These are phyloP conservation scores for Colletotrichum sp. DNA, from an alignment of 2,329 filamentous ascomycete species.

Conservation along the genomic window DNA sequence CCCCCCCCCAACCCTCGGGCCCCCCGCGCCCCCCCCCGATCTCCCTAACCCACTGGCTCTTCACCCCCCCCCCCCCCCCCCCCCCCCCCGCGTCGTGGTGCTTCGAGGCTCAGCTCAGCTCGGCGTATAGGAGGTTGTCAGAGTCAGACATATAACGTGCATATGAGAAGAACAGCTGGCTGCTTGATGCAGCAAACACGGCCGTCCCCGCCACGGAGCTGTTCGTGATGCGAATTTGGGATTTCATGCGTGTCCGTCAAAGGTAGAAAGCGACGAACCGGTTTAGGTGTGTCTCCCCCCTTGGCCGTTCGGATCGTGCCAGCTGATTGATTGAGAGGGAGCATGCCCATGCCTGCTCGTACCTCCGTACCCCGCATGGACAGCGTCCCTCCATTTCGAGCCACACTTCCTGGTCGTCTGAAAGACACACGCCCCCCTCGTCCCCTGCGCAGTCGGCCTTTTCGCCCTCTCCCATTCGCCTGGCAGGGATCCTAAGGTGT, in stretches of 20 bases:
- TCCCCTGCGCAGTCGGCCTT: neutral
- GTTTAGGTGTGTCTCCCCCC: neutral
- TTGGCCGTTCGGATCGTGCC: neutral
- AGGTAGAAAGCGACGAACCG: neutral
- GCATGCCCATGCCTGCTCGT: slow-evolving; percentile 5
- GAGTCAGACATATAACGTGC: neutral
- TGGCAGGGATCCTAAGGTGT: slow-evolving; percentile 6
- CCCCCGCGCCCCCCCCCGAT: neutral
- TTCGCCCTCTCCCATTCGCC: slow-evolving; percentile 9
- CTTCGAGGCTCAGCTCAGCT: neutral
- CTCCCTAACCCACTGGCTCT: no score
- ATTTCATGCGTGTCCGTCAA: neutral
- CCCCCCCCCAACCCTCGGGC: no score
- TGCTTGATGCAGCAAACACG: neutral
- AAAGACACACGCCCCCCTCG: neutral
- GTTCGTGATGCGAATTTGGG: neutral
- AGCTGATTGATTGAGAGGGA: neutral
- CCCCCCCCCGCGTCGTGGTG: neutral
- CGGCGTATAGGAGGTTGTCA: neutral
- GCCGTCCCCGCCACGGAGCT: neutral
- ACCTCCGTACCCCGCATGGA: slow-evolving; percentile 7
- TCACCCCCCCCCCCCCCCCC: no score
- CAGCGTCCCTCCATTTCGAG: neutral
- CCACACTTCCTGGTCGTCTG: neutral
- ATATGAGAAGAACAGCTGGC: neutral